phyloP scores from a whole-genome alignment of 371 early-diverging fungal genomes.

The Mucor piriformis region DNA sequence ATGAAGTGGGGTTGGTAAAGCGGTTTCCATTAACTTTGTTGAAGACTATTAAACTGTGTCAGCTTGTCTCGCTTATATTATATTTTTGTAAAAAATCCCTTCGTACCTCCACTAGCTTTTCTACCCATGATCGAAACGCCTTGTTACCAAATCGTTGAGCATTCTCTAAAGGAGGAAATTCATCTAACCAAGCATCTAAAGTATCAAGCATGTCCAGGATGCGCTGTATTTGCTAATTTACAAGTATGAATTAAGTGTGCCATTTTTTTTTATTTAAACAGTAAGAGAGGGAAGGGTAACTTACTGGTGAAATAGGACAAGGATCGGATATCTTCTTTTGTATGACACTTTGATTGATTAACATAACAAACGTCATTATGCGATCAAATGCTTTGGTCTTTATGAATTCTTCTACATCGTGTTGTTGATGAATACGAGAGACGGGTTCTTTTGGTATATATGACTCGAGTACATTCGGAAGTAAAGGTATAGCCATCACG shows the following conservation, averaged over 20 bases:
- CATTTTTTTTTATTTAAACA: too few relatives aligned
- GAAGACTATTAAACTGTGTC: conserved; percentile 3
- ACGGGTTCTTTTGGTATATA: conserved; percentile 43
- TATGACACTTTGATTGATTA: conserved; percentile 69
- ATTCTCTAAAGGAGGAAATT: conserved; percentile 73
- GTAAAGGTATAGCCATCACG: neutral
- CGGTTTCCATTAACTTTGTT: conserved; percentile 29
- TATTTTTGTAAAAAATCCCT: too few relatives aligned
- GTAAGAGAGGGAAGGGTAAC: neutral
- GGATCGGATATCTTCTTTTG: conserved; percentile 62
- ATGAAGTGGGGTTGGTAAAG: conserved; percentile 46
- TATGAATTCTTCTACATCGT: conserved; percentile 59
- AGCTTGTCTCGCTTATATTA: conserved; percentile 60
- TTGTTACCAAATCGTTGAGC: conserved; percentile 83
- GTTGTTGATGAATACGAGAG: conserved; percentile 59
- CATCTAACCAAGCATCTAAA: conserved; percentile 73
- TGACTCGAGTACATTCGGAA: conserved; percentile 13
- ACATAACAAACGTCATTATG: conserved; percentile 71
- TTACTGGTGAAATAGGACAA: conserved; percentile 57
- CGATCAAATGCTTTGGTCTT: conserved; percentile 69
- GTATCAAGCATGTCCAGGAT: conserved; percentile 65
- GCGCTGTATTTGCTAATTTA: conserved; percentile 50
- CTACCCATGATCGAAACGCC: conserved; percentile 71
- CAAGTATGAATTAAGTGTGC: neutral
- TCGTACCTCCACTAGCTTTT: conserved; percentile 60